Base-by-base conservation (phyloP, 257 asterid genomes). In the Anisodus acutangulus region DNA sequence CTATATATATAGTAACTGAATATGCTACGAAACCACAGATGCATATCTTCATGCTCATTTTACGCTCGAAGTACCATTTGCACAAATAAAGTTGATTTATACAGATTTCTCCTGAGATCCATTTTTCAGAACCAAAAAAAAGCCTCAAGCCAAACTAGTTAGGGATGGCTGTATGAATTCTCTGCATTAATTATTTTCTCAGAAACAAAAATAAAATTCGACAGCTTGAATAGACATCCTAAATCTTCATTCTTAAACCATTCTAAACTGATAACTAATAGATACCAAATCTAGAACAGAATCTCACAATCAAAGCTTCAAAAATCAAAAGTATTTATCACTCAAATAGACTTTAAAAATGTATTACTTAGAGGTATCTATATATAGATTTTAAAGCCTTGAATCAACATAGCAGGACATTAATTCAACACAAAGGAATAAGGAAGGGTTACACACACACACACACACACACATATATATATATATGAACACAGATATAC, bases 241-340 rank as follows among this genome's bases (percentile, higher is more conserved):
- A 66, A 26, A 11, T 66, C 47, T 31, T 66, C 72, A 66, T 66
- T 66, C 72, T 66, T 66, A 66, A 66, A 66, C 17, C 72, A 35
- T 66, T 66, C 47, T 66, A 66, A 55, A 66, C n/a, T 31, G 72
- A 66, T 35, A 35, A 5, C n/a, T 66, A 31, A 66, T 2, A 66
- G n/a, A 66, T 35, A 45, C n/a, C 4, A 31, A 53, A 53, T 78
- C 59, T 76, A 76, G 81, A 76, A 26, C 49, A 54, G 45, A 26
- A 76, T 76, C 63, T 31, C 64, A 19, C 63, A 13, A 78, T 78
- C 47, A 51, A 74, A 22, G 62, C 81, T 74, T 74, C 45, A 74
- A 49, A 74, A 49, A 49, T 7, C 62, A 49, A 53, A 49, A 22
- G 12, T 12, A 53, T 35, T 26, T 26, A 7, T 41, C 49, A 53